These are phyloP conservation scores for Neofusicoccum umdonicola DNA, from an alignment of 2,329 filamentous ascomycete genomes.

Conservation along the genomic window DNA sequence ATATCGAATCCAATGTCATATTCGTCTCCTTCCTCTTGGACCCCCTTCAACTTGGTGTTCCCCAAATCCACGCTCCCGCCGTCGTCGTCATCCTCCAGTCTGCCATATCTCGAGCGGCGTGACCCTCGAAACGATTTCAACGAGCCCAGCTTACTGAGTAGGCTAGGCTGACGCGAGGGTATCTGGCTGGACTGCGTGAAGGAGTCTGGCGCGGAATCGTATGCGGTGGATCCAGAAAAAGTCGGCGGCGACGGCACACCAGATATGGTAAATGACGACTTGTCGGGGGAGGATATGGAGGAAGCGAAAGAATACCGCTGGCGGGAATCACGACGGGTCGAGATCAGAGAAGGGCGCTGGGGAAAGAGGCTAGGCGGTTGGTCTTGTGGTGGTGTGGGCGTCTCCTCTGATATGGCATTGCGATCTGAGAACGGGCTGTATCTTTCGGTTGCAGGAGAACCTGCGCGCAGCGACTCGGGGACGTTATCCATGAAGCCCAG, in stretches of 20 bases:
- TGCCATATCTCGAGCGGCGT: conserved; percentile 27
- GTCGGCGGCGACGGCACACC: conserved; percentile 24
- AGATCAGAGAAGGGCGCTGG: conserved; percentile 30
- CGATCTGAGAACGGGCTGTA: conserved; percentile 19
- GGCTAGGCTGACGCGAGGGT: conserved; percentile 28
- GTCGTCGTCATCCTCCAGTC: conserved; percentile 33
- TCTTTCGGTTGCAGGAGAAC: conserved; percentile 26
- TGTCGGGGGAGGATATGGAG: not conserved
- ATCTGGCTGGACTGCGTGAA: conserved; percentile 24
- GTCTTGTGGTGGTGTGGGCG: conserved; percentile 30
- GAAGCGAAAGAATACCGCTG: conserved; percentile 17
- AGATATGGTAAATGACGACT: not conserved
- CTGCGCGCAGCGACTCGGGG: conserved; percentile 31
- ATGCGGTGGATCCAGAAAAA: conserved; percentile 31
- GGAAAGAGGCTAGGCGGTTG: conserved; percentile 38
- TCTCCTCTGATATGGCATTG: conserved; percentile 27
- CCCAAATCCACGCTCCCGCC: not conserved
- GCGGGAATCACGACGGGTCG: conserved; percentile 30
- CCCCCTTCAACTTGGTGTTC: conserved; percentile 21
- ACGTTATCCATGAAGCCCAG: conserved; percentile 27
- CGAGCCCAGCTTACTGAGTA: conserved; percentile 33
- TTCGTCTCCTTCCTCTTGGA: conserved; percentile 29
- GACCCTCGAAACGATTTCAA: conserved; percentile 22
- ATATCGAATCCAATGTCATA: conserved; percentile 30
- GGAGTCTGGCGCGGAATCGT: conserved; percentile 25